phyloP scores from a whole-genome alignment of 2,329 filamentous ascomycete species.

The Penicillium verrucosum region DNA sequence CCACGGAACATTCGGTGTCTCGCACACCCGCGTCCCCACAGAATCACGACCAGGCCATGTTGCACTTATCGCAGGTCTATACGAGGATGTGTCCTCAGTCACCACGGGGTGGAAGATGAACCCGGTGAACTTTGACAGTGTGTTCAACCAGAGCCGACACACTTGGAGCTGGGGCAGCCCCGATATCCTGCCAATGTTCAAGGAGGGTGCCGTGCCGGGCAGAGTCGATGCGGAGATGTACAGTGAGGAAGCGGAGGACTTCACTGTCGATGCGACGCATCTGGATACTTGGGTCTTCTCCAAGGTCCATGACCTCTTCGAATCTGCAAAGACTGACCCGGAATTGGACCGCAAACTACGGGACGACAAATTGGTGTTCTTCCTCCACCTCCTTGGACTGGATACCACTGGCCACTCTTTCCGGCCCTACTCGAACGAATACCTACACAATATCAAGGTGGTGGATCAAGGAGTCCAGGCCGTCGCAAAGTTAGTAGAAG shows the following conservation, averaged over 20 bases:
- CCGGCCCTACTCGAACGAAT: slow-evolving; percentile 92
- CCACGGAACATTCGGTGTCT: slow-evolving; percentile 93
- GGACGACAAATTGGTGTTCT: slow-evolving; percentile 88
- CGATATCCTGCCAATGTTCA: slow-evolving; percentile 96
- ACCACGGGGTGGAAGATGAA: slow-evolving; percentile 98
- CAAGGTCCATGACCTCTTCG: slow-evolving; percentile 81
- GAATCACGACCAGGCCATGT: slow-evolving; percentile 96
- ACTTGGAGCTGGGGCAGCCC: slow-evolving; percentile 99
- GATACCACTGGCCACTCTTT: slow-evolving; percentile 86
- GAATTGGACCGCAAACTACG: slow-evolving; percentile 69
- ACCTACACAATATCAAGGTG: slow-evolving; percentile 88
- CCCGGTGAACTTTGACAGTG: slow-evolving; percentile 96
- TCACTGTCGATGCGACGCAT: slow-evolving; percentile 73
- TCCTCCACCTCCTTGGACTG: slow-evolving; percentile 85
- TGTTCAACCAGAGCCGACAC: slow-evolving; percentile 94
- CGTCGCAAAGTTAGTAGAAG: slow-evolving; percentile 73
- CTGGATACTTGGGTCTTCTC: slow-evolving; percentile 97
- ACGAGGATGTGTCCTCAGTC: slow-evolving; percentile 96
- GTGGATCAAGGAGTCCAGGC: slow-evolving; percentile 88
- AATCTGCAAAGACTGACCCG: slow-evolving; percentile 71
- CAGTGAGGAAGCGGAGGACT: slow-evolving; percentile 81
- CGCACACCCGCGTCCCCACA: slow-evolving; percentile 92
- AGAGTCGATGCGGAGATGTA: slow-evolving; percentile 86
- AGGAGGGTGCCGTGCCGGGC: slow-evolving; percentile 83
- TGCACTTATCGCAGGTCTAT: slow-evolving; percentile 90